Base-by-base conservation (phyloP, 2,329 filamentous ascomycete genomes). In the Anisogramma anomala region DNA sequence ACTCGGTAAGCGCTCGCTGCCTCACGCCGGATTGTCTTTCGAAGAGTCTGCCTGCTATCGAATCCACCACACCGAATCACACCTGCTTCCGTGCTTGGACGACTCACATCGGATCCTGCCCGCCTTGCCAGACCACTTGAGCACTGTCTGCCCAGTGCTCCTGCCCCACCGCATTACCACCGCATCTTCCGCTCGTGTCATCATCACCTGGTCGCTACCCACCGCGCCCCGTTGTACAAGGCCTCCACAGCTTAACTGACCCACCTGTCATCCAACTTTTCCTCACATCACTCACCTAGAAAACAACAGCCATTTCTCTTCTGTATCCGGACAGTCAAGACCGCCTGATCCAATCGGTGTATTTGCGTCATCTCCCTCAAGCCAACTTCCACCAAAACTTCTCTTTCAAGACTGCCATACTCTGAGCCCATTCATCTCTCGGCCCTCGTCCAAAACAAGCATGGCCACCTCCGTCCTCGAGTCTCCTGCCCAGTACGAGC, bases 401-500 rank as follows among this genome's bases (percentile, higher is more conserved):
- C 34, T 39, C 23, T 25, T 43, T 13, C n/a, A n/a, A n/a, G n/a
- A n/a, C n/a, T n/a, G n/a, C n/a, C n/a, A n/a, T n/a, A n/a, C n/a
- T n/a, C n/a, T n/a, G n/a, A n/a, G n/a, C n/a, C n/a, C n/a, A n/a
- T n/a, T n/a, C n/a, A n/a, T n/a, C 6, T 10, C 14, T 10, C 30
- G 15, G 7, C 14, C 7, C n/a, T 33, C n/a, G 15, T 19, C 4
- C 17, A 17, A 18, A 8, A 2, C 14, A 18, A 22, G 30, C 36
- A 59, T 57, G 55, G 48, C 55, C 23, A 41, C 52, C 43, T 33
- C 42, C 14, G 43, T 48, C 31, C 3, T 25, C 38, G 51, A 55
- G 20, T 41, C 45, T 13, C 47, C 51, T 4, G 39, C 48, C 27
- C 54, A 59, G 47, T 54, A 49, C 46, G 57, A 62, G 47, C 64